These are phyloP conservation scores for Fraxinus anomala DNA, from an alignment of 257 asterid species.

Conservation along the genomic window DNA sequence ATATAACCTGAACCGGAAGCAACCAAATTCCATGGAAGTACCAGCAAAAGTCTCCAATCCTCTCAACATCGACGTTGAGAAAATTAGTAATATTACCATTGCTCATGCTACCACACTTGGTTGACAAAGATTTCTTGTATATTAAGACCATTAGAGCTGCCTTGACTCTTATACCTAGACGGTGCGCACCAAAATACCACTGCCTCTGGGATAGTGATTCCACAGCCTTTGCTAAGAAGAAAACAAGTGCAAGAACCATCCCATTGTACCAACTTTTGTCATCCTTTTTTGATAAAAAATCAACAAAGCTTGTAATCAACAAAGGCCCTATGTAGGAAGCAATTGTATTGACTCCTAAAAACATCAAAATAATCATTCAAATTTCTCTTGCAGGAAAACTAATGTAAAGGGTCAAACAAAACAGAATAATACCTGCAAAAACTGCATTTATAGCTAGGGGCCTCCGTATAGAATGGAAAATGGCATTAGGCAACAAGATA, in stretches of 20 bases:
- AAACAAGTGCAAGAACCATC: constrained; percentile 58
- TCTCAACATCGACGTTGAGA: constrained; percentile 75
- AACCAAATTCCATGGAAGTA: constrained; percentile 78
- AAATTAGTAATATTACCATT: constrained; percentile 64
- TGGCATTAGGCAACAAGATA: constrained; percentile 55
- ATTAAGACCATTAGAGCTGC: constrained; percentile 74
- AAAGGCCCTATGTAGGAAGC: constrained; percentile 82
- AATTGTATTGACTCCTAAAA: constrained; percentile 66
- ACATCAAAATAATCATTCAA: constrained; percentile 16
- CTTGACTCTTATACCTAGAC: constrained; percentile 65
- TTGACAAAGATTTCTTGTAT: constrained; percentile 59
- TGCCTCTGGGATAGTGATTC: constrained; percentile 87
- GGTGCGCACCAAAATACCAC: constrained; percentile 88
- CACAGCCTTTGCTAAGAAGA: constrained; percentile 69
- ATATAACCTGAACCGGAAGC: constrained; percentile 69
- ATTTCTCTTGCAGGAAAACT: neutral
- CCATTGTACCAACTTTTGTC: constrained; percentile 59
- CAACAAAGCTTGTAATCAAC: constrained; percentile 74
- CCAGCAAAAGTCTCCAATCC: constrained; percentile 85
- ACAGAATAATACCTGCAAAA: constrained; percentile 65
- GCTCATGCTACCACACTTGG: constrained; percentile 57
- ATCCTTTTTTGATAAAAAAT: constrained; percentile 56
- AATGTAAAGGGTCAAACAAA: constrained; percentile 4
- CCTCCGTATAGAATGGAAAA: constrained; percentile 42
- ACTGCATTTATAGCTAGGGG: constrained; percentile 65